Conservation (phyloP, 768 basidiomycete genomes). For the Termitomyces sp. region DNA sequence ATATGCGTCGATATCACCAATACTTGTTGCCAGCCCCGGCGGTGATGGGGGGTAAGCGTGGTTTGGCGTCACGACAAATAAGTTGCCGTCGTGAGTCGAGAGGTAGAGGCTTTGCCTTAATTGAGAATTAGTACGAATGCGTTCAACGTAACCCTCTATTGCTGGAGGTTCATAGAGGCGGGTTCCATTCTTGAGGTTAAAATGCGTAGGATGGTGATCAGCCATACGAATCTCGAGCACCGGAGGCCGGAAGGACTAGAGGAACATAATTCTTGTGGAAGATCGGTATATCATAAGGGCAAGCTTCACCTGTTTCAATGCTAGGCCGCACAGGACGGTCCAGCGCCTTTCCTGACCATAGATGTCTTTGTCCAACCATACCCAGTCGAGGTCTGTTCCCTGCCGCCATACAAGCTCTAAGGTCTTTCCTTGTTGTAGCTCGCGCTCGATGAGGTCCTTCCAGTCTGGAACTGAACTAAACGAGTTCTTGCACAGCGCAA, state of each 20-base stretch:
- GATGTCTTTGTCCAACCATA: constrained; percentile 67
- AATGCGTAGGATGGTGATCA: constrained; percentile 53
- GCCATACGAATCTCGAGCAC: constrained; percentile 72
- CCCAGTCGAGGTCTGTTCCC: constrained; percentile 78
- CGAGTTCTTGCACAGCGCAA: constrained; percentile 55
- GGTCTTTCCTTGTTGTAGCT: constrained; percentile 46
- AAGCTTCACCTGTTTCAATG: constrained; percentile 58
- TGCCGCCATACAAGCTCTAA: constrained; percentile 78
- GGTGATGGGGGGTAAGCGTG: constrained; percentile 67
- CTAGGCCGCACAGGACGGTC: constrained; percentile 72
- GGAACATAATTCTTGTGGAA: neutral
- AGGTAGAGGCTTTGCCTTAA: constrained; percentile 62
- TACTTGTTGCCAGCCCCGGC: constrained; percentile 40
- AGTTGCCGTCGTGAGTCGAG: constrained; percentile 62
- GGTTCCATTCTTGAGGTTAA: constrained; percentile 41
- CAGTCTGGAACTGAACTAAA: constrained; percentile 55
- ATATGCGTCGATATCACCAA: constrained; percentile 21
- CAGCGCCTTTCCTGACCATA: constrained; percentile 59
- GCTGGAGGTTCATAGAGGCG: constrained; percentile 68
- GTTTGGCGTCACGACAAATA: constrained; percentile 53
- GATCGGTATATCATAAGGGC: neutral
- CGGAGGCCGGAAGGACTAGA: constrained; percentile 34
- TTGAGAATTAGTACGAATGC: constrained; percentile 55
- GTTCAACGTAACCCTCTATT: constrained; percentile 83
- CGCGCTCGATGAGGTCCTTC: constrained; percentile 51